Evolutionary conservation across 257 asterid species (phyloP).

Genomic region (Gardenia jasminoides): DNA sequence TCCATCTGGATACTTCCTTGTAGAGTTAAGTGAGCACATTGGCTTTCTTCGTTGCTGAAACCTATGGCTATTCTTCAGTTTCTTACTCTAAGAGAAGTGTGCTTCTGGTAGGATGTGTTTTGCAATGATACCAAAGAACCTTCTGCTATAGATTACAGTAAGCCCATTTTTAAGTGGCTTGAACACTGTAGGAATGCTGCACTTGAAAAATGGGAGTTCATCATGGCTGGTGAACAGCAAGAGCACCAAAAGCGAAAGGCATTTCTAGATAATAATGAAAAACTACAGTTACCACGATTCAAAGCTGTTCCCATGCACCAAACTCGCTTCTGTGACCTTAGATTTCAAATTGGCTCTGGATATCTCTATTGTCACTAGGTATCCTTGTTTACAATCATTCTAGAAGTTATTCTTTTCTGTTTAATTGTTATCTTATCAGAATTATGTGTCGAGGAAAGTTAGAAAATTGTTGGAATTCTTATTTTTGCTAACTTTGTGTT

Average conservation of each 20-base stretch:
- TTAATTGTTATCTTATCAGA: background rate
- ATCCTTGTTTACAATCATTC: constrained; percentile 5
- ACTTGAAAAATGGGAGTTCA: constrained; percentile 78
- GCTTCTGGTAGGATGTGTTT: constrained; percentile 60
- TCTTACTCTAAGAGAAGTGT: constrained; percentile 6
- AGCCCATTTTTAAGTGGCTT: constrained; percentile 80
- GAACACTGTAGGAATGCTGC: constrained; percentile 64
- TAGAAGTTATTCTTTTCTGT: background rate
- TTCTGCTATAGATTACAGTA: constrained; percentile 66
- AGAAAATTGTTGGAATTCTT: background rate
- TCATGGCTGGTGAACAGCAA: constrained; percentile 62
- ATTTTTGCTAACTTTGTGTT: background rate
- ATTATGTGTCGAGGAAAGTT: background rate
- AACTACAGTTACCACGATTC: constrained; percentile 53
- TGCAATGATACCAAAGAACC: constrained; percentile 71
- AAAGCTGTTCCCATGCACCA: constrained; percentile 60
- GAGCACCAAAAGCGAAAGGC: constrained; percentile 67
- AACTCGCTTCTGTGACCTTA: constrained; percentile 70
- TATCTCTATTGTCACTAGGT: constrained; percentile 94
- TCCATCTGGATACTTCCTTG: constrained; percentile 87
- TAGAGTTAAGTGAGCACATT: constrained; percentile 50
- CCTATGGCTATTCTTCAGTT: background rate
- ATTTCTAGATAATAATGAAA: constrained; percentile 42
- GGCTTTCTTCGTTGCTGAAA: constrained; percentile 9
- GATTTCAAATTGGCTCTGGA: constrained; percentile 81